Conservation (phyloP, 768 basidiomycete genomes). For the Mycena amicta region DNA sequence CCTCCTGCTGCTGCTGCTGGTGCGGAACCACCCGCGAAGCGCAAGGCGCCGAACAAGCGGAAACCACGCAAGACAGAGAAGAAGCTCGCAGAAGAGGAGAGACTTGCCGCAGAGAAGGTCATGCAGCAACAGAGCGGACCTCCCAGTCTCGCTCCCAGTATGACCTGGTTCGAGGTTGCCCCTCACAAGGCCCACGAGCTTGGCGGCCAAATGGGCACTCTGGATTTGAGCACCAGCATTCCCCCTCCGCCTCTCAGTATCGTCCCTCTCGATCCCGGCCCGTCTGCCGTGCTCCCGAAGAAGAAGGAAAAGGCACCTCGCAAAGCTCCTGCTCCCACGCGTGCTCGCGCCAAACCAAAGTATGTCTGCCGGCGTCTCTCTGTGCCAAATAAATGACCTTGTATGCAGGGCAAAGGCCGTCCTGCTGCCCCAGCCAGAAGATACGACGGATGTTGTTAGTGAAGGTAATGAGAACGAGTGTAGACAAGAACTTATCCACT, state of each 20-base stretch:
- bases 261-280: conserved; percentile 22
- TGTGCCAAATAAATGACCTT: conserved; percentile 34
- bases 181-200: conserved; percentile 42
- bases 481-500: conserved; percentile 1
- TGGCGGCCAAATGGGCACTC: conserved; percentile 30
- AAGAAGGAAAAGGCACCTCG: conserved; percentile 55
- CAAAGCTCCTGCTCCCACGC: conserved; percentile 43
- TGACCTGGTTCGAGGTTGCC: conserved; percentile 45
- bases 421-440: conserved; percentile 39
- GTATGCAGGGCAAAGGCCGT: conserved; percentile 31
- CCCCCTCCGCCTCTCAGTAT: conserved; percentile 11
- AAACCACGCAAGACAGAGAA: conserved; percentile 59
- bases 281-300: conserved; percentile 45
- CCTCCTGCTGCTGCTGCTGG: conserved; percentile 30
- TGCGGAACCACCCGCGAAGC: conserved; percentile 45
- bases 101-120: conserved; percentile 43
- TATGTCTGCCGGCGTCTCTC: not conserved
- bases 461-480: too few species aligned
- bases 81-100: conserved; percentile 44
- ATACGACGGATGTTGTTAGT: conserved; percentile 58
- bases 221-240: conserved; percentile 11
- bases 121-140: conserved; percentile 31
- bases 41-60: conserved; percentile 51
- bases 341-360: conserved; percentile 36
- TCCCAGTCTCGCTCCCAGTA: conserved; percentile 41